Conservation (phyloP, 2,329 filamentous ascomycete species). For the Clarireedia paspali region DNA sequence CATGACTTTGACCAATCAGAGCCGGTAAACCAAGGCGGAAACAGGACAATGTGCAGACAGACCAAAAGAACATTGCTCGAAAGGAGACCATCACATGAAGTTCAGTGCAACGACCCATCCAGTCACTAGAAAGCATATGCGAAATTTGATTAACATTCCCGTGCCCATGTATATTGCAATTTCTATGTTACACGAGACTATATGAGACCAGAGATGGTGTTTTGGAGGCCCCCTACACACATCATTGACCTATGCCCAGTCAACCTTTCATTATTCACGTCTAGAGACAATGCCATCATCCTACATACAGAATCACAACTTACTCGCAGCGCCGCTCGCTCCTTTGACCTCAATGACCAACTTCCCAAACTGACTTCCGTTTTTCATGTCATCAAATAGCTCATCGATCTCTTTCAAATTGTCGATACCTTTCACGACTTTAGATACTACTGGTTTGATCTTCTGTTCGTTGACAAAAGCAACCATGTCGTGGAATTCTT, state of each 20-base stretch:
- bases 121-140: neutral
- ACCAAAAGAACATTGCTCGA: too few species aligned
- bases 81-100: neutral
- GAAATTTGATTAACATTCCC: neutral
- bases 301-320: constrained; percentile 13
- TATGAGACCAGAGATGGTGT: too few species aligned
- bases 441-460: constrained; percentile 71
- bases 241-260: neutral
- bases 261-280: neutral
- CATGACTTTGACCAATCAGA: neutral
- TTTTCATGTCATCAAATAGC: constrained; percentile 83
- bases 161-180: too few species aligned
- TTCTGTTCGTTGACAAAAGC: constrained; percentile 67
- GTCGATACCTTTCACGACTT: constrained; percentile 64
- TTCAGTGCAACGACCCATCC: neutral
- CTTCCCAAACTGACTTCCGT: constrained; percentile 84
- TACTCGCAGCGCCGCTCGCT: constrained; percentile 11
- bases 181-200: too few species aligned
- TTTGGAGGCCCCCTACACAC: too few species aligned
- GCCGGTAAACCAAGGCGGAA: neutral
- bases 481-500: constrained; percentile 89
- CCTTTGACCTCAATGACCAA: constrained; percentile 64
- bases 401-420: constrained; percentile 72
- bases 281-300: too few species aligned
- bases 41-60: neutral